phyloP scores from a whole-genome alignment of 352 stramenopile genomes.

The Phytophthora megakarya region DNA sequence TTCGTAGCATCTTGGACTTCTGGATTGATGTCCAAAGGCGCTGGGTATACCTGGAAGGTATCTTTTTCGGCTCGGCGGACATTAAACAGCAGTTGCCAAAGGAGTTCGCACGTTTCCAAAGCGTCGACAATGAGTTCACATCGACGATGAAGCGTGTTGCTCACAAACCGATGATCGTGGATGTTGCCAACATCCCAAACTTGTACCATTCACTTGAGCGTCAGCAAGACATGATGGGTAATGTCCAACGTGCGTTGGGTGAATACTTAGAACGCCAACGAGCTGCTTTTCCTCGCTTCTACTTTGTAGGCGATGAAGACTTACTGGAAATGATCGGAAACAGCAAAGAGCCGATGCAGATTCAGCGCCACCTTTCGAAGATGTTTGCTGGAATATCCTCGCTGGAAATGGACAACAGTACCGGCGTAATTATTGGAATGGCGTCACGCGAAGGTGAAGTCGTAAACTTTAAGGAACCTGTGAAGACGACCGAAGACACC shows the following conservation, averaged over 20 bases:
- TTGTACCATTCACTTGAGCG: conserved; percentile 93
- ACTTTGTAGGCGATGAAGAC: conserved; percentile 99
- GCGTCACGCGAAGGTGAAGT: conserved; percentile 99
- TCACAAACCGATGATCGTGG: conserved; percentile 96
- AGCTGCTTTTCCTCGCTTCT: conserved; percentile 98
- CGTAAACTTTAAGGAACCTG: conserved; percentile 92
- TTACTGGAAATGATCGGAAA: conserved; percentile 99
- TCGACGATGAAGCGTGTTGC: conserved; percentile 98
- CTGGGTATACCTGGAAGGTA: conserved; percentile 99
- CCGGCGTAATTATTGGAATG: conserved; percentile 91
- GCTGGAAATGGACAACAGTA: conserved; percentile 82
- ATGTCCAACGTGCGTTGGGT: conserved; percentile 99
- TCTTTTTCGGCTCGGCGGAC: conserved; percentile 98
- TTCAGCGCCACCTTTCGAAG: conserved; percentile 97
- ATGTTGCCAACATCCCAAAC: conserved; percentile 91
- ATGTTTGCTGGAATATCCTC: conserved; percentile 99
- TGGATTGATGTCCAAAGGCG: conserved; percentile 99
- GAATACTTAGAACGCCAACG: conserved; percentile 99
- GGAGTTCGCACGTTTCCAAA: conserved; percentile 98
- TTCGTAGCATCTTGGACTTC: conserved; percentile 97
- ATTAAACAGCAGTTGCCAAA: conserved; percentile 99
- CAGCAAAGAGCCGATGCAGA: conserved; percentile 97
- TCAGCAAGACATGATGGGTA: conserved; percentile 97
- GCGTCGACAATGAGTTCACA: conserved; percentile 98
- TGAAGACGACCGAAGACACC: conserved; percentile 92